Conservation (phyloP, 495 filamentous ascomycete species). For the Penicillium canescens region DNA sequence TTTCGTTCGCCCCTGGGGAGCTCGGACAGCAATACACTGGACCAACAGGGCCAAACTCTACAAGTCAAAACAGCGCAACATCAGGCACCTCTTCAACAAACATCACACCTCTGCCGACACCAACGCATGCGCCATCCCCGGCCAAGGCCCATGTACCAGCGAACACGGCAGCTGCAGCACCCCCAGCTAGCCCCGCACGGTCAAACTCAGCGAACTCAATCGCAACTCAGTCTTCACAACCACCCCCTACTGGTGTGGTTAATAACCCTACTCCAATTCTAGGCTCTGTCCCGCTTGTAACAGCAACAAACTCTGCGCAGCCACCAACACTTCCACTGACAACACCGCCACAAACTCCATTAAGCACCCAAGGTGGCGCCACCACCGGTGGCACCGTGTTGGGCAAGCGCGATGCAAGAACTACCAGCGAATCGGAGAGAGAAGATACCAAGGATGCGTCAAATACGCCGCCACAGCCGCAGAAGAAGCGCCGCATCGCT, state of each 20-base stretch:
- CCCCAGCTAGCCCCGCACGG: constrained; percentile 73
- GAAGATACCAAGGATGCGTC: constrained; percentile 57
- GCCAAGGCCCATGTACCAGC: constrained; percentile 53
- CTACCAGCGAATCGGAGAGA: constrained; percentile 55
- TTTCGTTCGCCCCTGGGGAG: constrained; percentile 83
- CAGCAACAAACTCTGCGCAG: constrained; percentile 63
- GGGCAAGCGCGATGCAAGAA: constrained; percentile 55
- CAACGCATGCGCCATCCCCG: constrained; percentile 60
- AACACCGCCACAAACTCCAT: constrained; percentile 80
- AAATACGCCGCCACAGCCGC: constrained; percentile 35
- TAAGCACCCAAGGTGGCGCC: constrained; percentile 38
- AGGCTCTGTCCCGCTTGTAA: constrained; percentile 71
- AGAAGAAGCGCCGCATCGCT: constrained; percentile 77
- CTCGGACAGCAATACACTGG: constrained; percentile 84
- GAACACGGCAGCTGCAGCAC: constrained; percentile 27
- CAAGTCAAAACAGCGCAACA: constrained; percentile 44
- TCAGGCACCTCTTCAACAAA: constrained; percentile 52
- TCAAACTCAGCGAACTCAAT: constrained; percentile 89
- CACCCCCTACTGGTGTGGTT: constrained; percentile 42
- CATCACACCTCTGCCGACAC: constrained; percentile 65
- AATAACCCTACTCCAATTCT: constrained; percentile 79
- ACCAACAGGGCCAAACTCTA: constrained; percentile 60
- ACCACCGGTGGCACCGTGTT: constrained; percentile 45
- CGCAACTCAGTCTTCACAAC: constrained; percentile 56
- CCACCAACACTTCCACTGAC: constrained; percentile 60